Evolutionary conservation across 768 basidiomycete species (phyloP).

Genomic region (Grammothele lineata): DNA sequence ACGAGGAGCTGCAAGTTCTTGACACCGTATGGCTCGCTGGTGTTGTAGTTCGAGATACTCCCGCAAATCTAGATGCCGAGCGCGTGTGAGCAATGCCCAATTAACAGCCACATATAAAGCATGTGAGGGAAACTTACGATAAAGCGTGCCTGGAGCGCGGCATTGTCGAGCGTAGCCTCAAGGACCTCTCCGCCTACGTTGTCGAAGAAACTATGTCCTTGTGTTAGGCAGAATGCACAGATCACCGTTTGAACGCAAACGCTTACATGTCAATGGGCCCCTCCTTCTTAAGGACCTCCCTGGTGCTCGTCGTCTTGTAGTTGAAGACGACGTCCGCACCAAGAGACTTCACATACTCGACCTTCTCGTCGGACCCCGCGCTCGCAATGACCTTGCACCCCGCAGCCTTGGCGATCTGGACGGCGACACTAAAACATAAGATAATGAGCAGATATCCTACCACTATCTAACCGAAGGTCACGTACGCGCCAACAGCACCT

Average conservation of each 20-base stretch:
- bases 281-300: slow-evolving; percentile 49
- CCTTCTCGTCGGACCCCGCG: slow-evolving; percentile 70
- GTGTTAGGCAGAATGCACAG: too few species aligned
- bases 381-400: slow-evolving; percentile 64
- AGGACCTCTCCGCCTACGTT: slow-evolving; percentile 5
- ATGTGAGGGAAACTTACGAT: slow-evolving; percentile 9
- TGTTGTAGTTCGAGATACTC: slow-evolving; percentile 10
- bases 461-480: background rate
- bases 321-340: slow-evolving; percentile 72
- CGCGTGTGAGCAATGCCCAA: background rate
- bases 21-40: slow-evolving; percentile 15
- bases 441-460: background rate
- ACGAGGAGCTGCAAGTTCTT: slow-evolving; percentile 26
- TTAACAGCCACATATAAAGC: too few species aligned
- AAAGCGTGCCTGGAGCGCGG: background rate
- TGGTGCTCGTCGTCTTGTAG: slow-evolving; percentile 57
- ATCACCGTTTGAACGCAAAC: background rate
- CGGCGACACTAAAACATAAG: slow-evolving; percentile 19
- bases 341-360: slow-evolving; percentile 50
- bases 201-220: slow-evolving; percentile 3
- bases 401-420: slow-evolving; percentile 38
- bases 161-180: slow-evolving; percentile 1
- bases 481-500: slow-evolving; percentile 56
- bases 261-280: slow-evolving; percentile 47
- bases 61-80: background rate